Evolutionary conservation across 2,329 filamentous ascomycete species (phyloP).

Genomic region (Blumeria graminis): DNA sequence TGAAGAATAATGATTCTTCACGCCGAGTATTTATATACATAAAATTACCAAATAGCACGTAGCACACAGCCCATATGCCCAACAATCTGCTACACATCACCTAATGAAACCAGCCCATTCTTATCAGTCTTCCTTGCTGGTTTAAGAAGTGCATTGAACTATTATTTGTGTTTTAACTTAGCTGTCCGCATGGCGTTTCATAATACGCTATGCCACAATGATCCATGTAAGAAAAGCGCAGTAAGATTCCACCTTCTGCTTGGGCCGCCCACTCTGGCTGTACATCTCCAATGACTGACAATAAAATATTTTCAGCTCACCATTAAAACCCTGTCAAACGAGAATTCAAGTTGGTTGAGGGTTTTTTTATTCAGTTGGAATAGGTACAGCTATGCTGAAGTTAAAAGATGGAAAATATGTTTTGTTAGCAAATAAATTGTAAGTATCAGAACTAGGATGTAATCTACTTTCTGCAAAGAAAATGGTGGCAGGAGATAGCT

Average conservation of each 20-base stretch:
- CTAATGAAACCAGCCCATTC: not conserved
- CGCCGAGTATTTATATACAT: no score
- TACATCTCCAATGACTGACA: no score
- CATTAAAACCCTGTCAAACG: no score
- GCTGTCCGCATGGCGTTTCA: not conserved
- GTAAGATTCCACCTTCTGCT: no score
- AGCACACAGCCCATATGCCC: not conserved
- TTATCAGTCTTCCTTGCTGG: not conserved
- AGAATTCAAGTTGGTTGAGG: no score
- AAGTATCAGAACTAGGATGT: not conserved
- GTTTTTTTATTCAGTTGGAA: no score
- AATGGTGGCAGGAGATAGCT: not conserved
- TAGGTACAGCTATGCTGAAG: no score
- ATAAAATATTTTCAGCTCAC: no score
- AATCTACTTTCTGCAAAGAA: slow-evolving; percentile 1
- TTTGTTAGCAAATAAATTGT: not conserved
- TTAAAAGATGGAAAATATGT: not conserved
- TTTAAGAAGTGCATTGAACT: not conserved
- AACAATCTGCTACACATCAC: not conserved
- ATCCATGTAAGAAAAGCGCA: no score
- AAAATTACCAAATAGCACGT: not conserved
- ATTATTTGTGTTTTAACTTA: not conserved
- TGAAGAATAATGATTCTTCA: no score
- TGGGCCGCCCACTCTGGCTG: no score
- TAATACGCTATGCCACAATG: no score